Evolutionary conservation across 1,139 yeast species (phyloP), one percentile per base, ranked within the genome.

Genomic region (Meyerozyma smithsonii): DNA sequence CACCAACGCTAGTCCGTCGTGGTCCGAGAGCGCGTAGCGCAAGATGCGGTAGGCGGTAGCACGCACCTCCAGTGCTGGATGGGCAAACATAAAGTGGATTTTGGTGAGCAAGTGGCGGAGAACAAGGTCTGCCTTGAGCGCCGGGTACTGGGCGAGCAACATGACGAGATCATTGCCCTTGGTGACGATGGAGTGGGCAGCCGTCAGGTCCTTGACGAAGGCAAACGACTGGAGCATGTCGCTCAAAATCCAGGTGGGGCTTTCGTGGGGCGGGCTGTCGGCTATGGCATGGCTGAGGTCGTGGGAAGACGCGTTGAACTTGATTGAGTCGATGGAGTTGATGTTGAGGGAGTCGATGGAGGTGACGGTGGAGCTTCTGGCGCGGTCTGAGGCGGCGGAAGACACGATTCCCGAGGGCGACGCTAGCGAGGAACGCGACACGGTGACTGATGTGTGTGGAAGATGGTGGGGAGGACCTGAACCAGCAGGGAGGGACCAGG

Each of bases 31-130:
- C 17, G 84, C 66, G 47, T 83, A 75, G 16, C 96, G 66, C 24
- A 88, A 73, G 3, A 89, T 72, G 38, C 95, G 68, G 58, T 81
- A 88, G 0, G 92, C 95, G 4, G 87, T 74, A 1, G 92, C 84
- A 12, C 81, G 69, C 1, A 86, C 84, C 46, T 81, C 83, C 21
- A 84, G 72, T 33, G 77, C 73, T 4, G 64, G 64, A 50, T 78
- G 80, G 36, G 78, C 65, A 17, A 89, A 61, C 60, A 88, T 69
- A 32, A 74, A 72, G 49, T 79, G 83, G 16, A 89, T 69, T 36
- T 79, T 71, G 43, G 68, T 69, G 33, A 86, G 69, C 38, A 87
- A 77, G 4, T 81, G 78, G 20, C 79, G 69, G 39, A 87, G 60
- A 2, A 77, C 80, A 24, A 88, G 64, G 43, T 88, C 95, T 37